Base-by-base conservation (phyloP, 2,329 filamentous ascomycete species). In the Pseudofabraea citricarpa region DNA sequence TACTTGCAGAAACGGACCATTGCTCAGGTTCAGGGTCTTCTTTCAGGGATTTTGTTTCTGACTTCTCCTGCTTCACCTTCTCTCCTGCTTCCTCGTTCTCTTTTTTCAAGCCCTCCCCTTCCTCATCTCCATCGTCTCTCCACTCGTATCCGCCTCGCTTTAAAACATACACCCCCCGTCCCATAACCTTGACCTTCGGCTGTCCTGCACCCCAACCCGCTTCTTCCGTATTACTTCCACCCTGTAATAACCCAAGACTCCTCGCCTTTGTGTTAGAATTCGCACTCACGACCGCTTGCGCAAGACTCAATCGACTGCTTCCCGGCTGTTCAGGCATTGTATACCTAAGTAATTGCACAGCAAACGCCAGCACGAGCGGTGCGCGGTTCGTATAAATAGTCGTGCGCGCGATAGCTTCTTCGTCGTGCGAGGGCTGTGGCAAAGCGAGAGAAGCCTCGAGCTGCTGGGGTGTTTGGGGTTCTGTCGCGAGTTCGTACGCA, bases 301-400 rank as follows among this genome's bases (percentile, higher is more conserved):
- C 87, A 16, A 95, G 69, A 58, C 88, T 94, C 16, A 95, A 68
- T 36, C 87, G 74, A 59, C 87, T 91, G n/a, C 87, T 93, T 3
- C 83, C 72, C 3, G 89, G 89, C 60, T 95, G 90, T 52, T 87
- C 83, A 0, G 89, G 86, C 83, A 90, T 91, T 0, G 87, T 94
- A 58, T 85, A 82, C 36, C 85, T 83, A 36, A 94, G 61, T 38
- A 91, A 60, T 47, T 81, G 77, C 12, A 89, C 77, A 1, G 85
- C 81, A 63, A 94, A 94, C 0, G 88, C 88, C 5, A 95, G 72
- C 2, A 95, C 81, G 2, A 95, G 67, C 1, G 90, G 89, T 2
- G 90, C 89, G 29, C 90, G 74, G 56, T 95, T 94, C 0, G 87
- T 93, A 48, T 82, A 68, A 2, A 95, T 54, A 0, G 70, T 67